Evolutionary conservation across 1,139 yeast genomes (phyloP).

Genomic region (Zygosaccharomyces sapae): DNA sequence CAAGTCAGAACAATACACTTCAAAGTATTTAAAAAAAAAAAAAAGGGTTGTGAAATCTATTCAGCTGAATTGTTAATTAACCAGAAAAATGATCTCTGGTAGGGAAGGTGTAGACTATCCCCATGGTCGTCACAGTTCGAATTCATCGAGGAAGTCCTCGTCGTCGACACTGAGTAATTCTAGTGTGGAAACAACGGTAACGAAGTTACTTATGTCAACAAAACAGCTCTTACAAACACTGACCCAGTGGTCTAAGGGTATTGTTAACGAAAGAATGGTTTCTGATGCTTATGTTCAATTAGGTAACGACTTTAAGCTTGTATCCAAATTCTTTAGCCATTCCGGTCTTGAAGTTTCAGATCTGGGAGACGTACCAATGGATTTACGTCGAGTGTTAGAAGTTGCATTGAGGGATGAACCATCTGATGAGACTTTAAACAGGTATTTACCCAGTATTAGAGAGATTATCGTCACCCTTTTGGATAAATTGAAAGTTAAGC

Average conservation of each 20-base stretch:
- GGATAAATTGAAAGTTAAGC: slow-evolving; percentile 77
- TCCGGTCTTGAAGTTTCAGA: slow-evolving; percentile 69
- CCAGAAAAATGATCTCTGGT: slow-evolving; percentile 6
- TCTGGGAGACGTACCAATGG: slow-evolving; percentile 72
- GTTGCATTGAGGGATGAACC: slow-evolving; percentile 84
- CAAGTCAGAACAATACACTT: neutral
- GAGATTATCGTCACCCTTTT: slow-evolving; percentile 79
- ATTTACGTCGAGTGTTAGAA: slow-evolving; percentile 74
- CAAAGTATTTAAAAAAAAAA: too few relatives aligned
- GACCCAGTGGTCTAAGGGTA: slow-evolving; percentile 84
- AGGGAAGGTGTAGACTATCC: slow-evolving; percentile 4
- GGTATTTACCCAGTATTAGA: slow-evolving; percentile 78
- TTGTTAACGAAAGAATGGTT: slow-evolving; percentile 76
- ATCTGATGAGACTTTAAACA: slow-evolving; percentile 75
- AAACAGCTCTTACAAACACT: slow-evolving; percentile 82
- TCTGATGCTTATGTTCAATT: slow-evolving; percentile 87
- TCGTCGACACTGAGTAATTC: slow-evolving; percentile 32
- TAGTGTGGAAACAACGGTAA: slow-evolving; percentile 79
- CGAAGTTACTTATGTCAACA: slow-evolving; percentile 79
- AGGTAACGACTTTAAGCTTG: slow-evolving; percentile 89
- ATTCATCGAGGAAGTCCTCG: slow-evolving; percentile 10
- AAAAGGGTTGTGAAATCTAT: neutral
- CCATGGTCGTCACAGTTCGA: slow-evolving; percentile 4
- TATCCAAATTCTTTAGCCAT: slow-evolving; percentile 66
- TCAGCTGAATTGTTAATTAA: neutral